Base-by-base conservation (phyloP, 176 grass and related monocot genomes). In the Thalia dealbata region DNA sequence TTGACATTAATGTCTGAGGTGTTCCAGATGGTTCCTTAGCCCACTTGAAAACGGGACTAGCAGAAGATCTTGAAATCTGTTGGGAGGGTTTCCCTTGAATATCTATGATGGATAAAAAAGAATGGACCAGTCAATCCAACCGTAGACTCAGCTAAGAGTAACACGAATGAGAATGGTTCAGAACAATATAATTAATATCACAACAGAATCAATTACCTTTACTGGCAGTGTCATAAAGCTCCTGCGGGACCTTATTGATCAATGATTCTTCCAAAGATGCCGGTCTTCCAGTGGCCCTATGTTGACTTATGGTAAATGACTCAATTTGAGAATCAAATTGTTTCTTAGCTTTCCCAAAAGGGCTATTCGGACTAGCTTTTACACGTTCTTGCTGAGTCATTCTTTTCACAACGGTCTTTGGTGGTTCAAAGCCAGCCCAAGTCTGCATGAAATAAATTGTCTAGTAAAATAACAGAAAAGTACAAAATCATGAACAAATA, bases 351-450 rank as follows among this genome's bases (percentile, higher is more conserved):
- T 80, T 82, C 56, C 81, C 82, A 75, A 96, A 92, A 35, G 87
- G 89, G 18, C 82, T 88, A 71, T 86, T 80, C 73, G 80, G 81
- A 78, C 52, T 85, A 46, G 92, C 80, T 73, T 73, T 92, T 61
- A 86, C 78, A 77, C 66, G 73, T 58, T 87, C 87, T 75, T 92
- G 89, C 42, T 85, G 82, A 28, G 75, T 50, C 64, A 81, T 76
- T 88, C 93, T 90, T 85, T 92, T 96, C 78, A 96, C 89, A 71
- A 89, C 90, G 50, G 89, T 90, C 85, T 90, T 96, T 81, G 89
- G 84, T 75, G 87, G 87, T 59, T 90, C 85, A 70, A 92, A 83
- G 82, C 80, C 82, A 78, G 71, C 72, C 84, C 86, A 76, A 52
- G 70, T 92, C 89, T 96, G 83, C 72, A 76, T 55, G 64, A 71